Evolutionary conservation across 1,284 basidiomycete species (phyloP).

Genomic region (Ceratobasidium sp.): DNA sequence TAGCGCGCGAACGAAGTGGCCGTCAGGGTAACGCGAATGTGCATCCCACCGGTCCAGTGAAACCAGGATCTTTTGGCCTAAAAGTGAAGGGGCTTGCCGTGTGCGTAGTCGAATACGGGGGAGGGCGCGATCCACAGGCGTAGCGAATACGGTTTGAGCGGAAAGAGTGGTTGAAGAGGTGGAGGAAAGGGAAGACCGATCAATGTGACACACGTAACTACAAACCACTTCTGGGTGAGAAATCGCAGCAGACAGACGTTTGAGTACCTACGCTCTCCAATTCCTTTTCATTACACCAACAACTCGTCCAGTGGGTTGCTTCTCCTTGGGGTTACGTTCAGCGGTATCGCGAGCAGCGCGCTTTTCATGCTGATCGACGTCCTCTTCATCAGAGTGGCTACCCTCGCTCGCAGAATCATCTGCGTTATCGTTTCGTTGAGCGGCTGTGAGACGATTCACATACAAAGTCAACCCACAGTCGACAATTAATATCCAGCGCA

Average conservation of each 20-base stretch:
- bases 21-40: slow-evolving; percentile 93
- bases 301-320: slow-evolving; percentile 91
- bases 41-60: slow-evolving; percentile 94
- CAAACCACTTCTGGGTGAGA: background rate
- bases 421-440: slow-evolving; percentile 90
- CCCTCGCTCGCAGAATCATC: slow-evolving; percentile 76
- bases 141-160: slow-evolving; percentile 94
- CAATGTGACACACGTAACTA: slow-evolving; percentile 93
- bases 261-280: slow-evolving; percentile 86
- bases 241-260: background rate
- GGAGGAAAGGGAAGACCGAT: slow-evolving; percentile 87
- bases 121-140: slow-evolving; percentile 91
- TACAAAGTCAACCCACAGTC: too few relatives aligned
- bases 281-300: slow-evolving; percentile 96
- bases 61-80: slow-evolving; percentile 97
- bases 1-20: slow-evolving; percentile 95
- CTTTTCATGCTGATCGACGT: slow-evolving; percentile 44
- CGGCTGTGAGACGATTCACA: slow-evolving; percentile 63
- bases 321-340: slow-evolving; percentile 59
- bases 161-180: slow-evolving; percentile 84
- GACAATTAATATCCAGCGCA: background rate
- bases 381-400: slow-evolving; percentile 66
- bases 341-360: slow-evolving; percentile 39
- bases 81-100: slow-evolving; percentile 88
- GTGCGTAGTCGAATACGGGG: slow-evolving; percentile 96